Evolutionary conservation across 1,139 yeast species (phyloP).

Genomic region (Suhomyces bokatorum): DNA sequence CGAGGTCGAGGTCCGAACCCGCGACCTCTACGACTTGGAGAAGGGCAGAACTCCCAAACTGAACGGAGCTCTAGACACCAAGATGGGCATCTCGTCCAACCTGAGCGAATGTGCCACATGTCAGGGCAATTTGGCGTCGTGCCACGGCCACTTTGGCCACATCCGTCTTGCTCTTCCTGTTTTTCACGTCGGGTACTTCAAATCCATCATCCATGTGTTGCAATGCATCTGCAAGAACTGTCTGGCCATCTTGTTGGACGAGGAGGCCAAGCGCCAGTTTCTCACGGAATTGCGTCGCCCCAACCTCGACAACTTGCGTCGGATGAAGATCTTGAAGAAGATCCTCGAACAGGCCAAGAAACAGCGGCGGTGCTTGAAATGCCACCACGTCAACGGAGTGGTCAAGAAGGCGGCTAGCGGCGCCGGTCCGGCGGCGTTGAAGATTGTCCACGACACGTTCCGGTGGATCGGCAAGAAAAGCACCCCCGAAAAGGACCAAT

Average conservation of each 20-base stretch:
- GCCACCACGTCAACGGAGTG: slow-evolving; percentile 92
- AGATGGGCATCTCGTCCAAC: slow-evolving; percentile 93
- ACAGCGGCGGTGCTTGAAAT: slow-evolving; percentile 84
- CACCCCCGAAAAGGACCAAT: slow-evolving; percentile 78
- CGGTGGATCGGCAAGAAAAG: slow-evolving; percentile 93
- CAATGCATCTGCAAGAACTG: slow-evolving; percentile 94
- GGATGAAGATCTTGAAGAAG: slow-evolving; percentile 85
- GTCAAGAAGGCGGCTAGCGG: slow-evolving; percentile 96
- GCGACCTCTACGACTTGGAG: slow-evolving; percentile 90
- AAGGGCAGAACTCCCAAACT: slow-evolving; percentile 79
- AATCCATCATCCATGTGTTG: slow-evolving; percentile 81
- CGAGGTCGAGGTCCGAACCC: slow-evolving; percentile 88
- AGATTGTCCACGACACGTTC: slow-evolving; percentile 93
- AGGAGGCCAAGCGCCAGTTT: slow-evolving; percentile 66
- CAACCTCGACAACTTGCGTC: slow-evolving; percentile 82
- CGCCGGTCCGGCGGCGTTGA: slow-evolving; percentile 87
- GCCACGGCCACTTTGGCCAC: slow-evolving; percentile 99
- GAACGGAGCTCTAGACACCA: slow-evolving; percentile 86
- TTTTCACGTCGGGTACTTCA: slow-evolving; percentile 96
- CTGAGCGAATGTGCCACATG: slow-evolving; percentile 85
- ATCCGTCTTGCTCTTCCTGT: slow-evolving; percentile 91
- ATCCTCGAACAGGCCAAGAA: slow-evolving; percentile 92
- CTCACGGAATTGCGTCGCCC: slow-evolving; percentile 80
- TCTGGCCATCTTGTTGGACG: slow-evolving; percentile 74
- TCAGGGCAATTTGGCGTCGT: slow-evolving; percentile 86